Conservation (phyloP, 2,329 filamentous ascomycete species). For the Ascosphaera apis region DNA sequence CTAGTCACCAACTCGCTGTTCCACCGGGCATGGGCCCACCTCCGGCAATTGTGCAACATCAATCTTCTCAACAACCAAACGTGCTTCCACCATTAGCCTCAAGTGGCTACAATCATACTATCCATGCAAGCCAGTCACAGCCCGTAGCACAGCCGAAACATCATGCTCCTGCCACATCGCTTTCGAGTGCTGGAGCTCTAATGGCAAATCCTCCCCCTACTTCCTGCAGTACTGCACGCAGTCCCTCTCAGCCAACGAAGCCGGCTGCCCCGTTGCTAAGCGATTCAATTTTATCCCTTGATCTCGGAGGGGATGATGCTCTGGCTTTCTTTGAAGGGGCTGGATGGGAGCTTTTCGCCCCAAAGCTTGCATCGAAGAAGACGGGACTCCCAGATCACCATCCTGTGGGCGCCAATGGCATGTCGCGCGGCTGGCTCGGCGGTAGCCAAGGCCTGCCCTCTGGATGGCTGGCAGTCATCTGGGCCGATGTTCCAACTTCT, state of each 20-base stretch:
- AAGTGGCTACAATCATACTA: background rate
- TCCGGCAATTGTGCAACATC: background rate
- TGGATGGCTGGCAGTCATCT: constrained; percentile 2
- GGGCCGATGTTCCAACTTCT: constrained; percentile 1
- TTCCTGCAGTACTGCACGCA: background rate
- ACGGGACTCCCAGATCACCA: constrained; percentile 4
- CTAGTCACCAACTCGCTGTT: background rate
- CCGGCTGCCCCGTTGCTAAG: background rate
- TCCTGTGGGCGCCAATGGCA: constrained; percentile 3
- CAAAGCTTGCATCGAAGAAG: background rate
- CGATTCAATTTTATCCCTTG: background rate
- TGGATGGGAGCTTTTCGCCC: constrained; percentile 4
- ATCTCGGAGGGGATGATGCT: constrained; percentile 6
- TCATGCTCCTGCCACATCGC: background rate
- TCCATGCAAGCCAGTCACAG: background rate
- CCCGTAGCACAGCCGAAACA: background rate
- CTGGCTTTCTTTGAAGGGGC: constrained; percentile 6
- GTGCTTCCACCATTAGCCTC: background rate
- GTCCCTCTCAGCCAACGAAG: background rate
- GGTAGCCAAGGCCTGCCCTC: background rate
- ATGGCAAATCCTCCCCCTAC: background rate
- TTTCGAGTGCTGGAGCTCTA: background rate
- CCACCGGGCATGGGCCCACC: background rate
- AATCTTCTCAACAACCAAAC: background rate
- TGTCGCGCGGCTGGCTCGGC: background rate